A percentile compares a stretch with the other conserved stretches of the same genome.
phyloP scores from a whole-genome alignment of 305 asterid species.

The Solanum chacoense region DNA sequence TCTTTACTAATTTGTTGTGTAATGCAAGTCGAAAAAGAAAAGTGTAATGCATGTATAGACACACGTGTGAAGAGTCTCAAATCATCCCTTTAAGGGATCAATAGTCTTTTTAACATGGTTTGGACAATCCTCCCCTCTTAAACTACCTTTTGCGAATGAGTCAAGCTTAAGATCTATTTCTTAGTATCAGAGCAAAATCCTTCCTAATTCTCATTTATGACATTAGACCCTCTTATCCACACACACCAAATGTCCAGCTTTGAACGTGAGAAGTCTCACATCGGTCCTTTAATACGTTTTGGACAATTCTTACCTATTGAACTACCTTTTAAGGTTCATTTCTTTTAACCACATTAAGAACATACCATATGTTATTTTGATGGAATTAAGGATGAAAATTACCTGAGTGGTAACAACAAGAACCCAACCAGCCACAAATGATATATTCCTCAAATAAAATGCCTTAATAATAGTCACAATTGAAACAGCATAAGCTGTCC shows the following conservation, averaged over 20 bases:
- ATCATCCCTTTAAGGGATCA: neutral
- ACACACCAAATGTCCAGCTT: neutral
- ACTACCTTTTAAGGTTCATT: neutral
- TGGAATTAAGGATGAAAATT: neutral
- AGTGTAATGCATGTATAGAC: neutral
- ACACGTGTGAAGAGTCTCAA: neutral
- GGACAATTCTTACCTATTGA: neutral
- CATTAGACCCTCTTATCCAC: neutral
- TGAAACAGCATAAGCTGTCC: constrained; percentile 59
- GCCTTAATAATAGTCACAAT: constrained; percentile 63
- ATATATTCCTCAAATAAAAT: constrained; percentile 41
- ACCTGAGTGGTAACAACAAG: constrained; percentile 35
- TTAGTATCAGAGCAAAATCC: neutral
- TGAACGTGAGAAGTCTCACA: neutral
- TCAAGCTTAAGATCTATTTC: neutral
- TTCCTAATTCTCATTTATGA: neutral
- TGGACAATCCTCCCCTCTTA: neutral
- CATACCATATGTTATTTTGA: neutral
- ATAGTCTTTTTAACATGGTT: neutral
- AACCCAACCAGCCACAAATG: constrained; percentile 42
- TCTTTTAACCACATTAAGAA: neutral
- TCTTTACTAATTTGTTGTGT: neutral
- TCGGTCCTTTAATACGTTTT: neutral
- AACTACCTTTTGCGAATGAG: neutral
- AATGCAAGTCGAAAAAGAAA: neutral